These are phyloP conservation scores for Aspergillus clavatus DNA, from an alignment of 2,329 filamentous ascomycete species.

Conservation along the genomic window DNA sequence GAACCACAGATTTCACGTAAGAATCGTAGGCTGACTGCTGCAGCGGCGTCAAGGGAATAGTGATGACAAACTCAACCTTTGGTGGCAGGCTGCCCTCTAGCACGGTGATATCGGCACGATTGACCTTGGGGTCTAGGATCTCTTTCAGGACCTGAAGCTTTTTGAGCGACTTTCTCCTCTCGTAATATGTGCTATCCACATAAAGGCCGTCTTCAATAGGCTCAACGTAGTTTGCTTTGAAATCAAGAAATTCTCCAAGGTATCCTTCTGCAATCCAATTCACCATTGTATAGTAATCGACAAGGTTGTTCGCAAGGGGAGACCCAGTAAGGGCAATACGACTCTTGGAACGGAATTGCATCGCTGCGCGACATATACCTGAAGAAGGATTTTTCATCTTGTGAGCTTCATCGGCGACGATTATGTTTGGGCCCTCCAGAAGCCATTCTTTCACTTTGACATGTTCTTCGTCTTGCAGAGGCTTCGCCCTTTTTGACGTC, in stretches of 20 bases:
- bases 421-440: constrained; percentile 60
- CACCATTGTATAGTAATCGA: constrained; percentile 82
- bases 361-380: constrained; percentile 50
- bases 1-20: constrained; percentile 44
- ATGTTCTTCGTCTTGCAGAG: constrained; percentile 35
- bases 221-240: constrained; percentile 62
- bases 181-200: constrained; percentile 52
- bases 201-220: constrained; percentile 71
- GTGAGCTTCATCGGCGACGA: constrained; percentile 84
- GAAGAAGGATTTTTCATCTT: constrained; percentile 63
- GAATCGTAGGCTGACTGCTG: constrained; percentile 61
- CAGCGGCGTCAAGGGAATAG: constrained; percentile 61
- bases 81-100: constrained; percentile 63
- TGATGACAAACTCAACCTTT: constrained; percentile 80
- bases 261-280: constrained; percentile 80
- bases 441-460: constrained; percentile 47
- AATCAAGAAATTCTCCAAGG: constrained; percentile 64
- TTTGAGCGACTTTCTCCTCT: constrained; percentile 59
- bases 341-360: constrained; percentile 59
- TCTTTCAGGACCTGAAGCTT: constrained; percentile 66
- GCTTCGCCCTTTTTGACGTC: constrained; percentile 19
- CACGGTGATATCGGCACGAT: constrained; percentile 66
- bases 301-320: constrained; percentile 76
- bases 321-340: constrained; percentile 84
- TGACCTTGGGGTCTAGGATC: constrained; percentile 71